Conservation (phyloP, 768 basidiomycete species). For the Pleurotus platypus region DNA sequence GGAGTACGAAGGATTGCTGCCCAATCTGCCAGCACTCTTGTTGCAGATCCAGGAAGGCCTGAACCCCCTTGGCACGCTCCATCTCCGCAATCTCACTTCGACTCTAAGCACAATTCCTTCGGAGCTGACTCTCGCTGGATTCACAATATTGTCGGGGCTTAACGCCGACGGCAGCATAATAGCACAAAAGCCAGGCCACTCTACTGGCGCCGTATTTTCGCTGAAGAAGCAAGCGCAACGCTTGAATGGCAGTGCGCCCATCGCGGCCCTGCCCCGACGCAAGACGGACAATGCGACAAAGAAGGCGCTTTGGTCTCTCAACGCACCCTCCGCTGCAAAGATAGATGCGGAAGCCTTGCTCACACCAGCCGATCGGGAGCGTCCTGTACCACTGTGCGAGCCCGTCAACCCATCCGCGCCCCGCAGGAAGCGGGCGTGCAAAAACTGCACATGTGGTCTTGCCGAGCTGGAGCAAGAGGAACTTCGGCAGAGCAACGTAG, state of each 20-base stretch:
- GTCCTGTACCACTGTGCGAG: conserved; percentile 77
- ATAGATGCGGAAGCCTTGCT: conserved; percentile 85
- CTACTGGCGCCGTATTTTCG: conserved; percentile 34
- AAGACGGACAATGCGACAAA: conserved; percentile 60
- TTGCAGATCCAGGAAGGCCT: conserved; percentile 58
- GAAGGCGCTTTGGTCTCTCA: conserved; percentile 86
- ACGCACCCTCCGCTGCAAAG: conserved; percentile 60
- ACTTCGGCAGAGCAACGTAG: conserved; percentile 45
- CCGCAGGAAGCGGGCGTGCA: conserved; percentile 90
- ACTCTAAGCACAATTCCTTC: conserved; percentile 43
- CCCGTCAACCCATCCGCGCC: conserved; percentile 50
- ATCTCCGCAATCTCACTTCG: conserved; percentile 53
- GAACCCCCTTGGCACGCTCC: conserved; percentile 63
- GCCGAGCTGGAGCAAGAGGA: conserved; percentile 92
- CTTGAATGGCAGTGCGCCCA: conserved; percentile 25
- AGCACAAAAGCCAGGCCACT: conserved; percentile 67
- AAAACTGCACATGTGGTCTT: conserved; percentile 94
- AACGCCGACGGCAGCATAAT: conserved; percentile 42
- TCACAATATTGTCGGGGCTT: conserved; percentile 47
- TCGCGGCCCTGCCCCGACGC: conserved; percentile 50
- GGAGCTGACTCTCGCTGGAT: conserved; percentile 65
- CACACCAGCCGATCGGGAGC: conserved; percentile 75
- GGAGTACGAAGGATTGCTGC: conserved; percentile 58
- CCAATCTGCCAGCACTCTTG: conserved; percentile 54
- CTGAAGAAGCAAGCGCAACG: conserved; percentile 31